A percentile compares a stretch with the other conserved stretches of the same genome.
Conservation (phyloP, 148 eudicot genomes). For the Rhododendron ovatum region DNA sequence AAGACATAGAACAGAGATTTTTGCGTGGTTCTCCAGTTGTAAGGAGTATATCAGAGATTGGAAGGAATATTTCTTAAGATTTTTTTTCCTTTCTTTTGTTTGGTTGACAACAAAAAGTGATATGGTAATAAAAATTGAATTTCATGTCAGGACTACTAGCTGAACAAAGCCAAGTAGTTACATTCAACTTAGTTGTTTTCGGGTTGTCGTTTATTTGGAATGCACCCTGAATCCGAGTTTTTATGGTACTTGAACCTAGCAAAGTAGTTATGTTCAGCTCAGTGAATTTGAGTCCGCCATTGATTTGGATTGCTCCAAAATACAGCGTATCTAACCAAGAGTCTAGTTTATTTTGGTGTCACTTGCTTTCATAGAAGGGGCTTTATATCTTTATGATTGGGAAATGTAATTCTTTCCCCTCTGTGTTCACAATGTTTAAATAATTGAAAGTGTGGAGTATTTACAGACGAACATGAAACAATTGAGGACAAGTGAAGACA, state of each 20-base stretch:
- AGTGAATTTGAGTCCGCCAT: neutral
- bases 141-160: neutral
- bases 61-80: neutral
- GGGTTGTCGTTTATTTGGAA: neutral
- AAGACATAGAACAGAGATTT: neutral
- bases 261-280: neutral
- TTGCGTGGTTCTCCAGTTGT: neutral
- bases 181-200: neutral
- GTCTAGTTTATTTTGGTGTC: neutral
- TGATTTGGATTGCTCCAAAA: neutral
- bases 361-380: neutral
- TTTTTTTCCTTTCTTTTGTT: neutral
- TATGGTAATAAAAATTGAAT: neutral
- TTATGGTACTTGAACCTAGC: neutral
- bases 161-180: neutral
- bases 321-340: neutral
- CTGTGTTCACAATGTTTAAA: neutral
- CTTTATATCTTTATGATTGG: neutral
- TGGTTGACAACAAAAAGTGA: neutral
- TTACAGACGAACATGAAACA: constrained; percentile 58
- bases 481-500: constrained; percentile 44
- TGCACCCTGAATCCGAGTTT: neutral
- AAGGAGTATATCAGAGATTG: neutral
- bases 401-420: neutral
- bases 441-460: neutral